Conservation (phyloP, 495 filamentous ascomycete genomes). For the Friedmanniomyces simplex region DNA sequence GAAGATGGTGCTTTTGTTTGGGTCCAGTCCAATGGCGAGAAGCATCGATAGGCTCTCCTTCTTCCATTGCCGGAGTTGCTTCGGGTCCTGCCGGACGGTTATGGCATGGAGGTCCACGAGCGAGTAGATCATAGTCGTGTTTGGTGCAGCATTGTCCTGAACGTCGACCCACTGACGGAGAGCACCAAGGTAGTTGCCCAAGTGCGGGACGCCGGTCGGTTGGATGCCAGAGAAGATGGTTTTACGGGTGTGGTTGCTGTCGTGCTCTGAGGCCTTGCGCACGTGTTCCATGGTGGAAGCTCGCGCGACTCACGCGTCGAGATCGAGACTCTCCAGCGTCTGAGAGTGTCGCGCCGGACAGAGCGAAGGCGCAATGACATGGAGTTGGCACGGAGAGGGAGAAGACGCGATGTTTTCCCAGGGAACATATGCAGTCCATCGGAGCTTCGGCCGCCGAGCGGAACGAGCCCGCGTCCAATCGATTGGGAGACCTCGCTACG, state of each 20-base stretch:
- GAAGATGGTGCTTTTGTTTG: slow-evolving; percentile 66
- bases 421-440: no score
- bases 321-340: neutral
- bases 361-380: neutral
- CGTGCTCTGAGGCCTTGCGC: neutral
- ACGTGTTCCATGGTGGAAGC: neutral
- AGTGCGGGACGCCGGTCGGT: slow-evolving; percentile 87
- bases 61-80: slow-evolving; percentile 50
- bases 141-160: slow-evolving; percentile 48
- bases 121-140: slow-evolving; percentile 61
- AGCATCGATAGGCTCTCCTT: slow-evolving; percentile 67
- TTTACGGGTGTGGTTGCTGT: neutral
- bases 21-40: slow-evolving; percentile 74
- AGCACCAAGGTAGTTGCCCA: slow-evolving; percentile 96
- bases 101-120: slow-evolving; percentile 92
- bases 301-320: neutral
- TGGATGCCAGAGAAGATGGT: slow-evolving; percentile 92
- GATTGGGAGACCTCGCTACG: neutral
- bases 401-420: no score
- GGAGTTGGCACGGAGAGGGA: neutral
- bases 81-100: slow-evolving; percentile 57
- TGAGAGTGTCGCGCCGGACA: neutral
- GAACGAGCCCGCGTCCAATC: neutral
- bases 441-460: neutral
- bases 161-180: slow-evolving; percentile 72